Percentiles rank a stretch among this genome's conserved stretches.
These are phyloP conservation scores for Biscogniauxia sp. DNA, from an alignment of 2,329 filamentous ascomycete species.

Conservation along the genomic window DNA sequence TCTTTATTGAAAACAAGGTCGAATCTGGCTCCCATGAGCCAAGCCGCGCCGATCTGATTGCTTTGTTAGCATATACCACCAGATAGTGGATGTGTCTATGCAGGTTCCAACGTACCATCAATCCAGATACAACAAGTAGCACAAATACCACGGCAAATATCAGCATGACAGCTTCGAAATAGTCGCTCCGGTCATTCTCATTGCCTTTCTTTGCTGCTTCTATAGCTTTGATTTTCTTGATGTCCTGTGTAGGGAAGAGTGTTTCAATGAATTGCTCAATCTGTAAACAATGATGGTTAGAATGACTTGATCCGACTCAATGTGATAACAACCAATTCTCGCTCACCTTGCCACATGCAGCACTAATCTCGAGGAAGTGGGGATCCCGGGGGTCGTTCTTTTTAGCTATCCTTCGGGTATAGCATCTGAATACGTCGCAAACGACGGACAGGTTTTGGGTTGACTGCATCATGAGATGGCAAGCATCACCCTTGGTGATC, in stretches of 20 bases:
- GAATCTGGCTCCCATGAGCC: conserved; percentile 77
- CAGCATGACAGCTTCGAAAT: conserved; percentile 65
- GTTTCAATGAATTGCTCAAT: conserved; percentile 95
- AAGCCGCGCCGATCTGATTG: conserved; percentile 70
- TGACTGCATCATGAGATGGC: conserved; percentile 85
- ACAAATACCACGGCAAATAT: conserved; percentile 63
- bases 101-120: conserved; percentile 67
- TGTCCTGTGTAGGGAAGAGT: conserved; percentile 82
- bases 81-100: not conserved
- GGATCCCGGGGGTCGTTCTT: conserved; percentile 95
- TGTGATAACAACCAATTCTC: not conserved
- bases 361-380: conserved; percentile 87
- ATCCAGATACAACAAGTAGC: conserved; percentile 66
- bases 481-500: conserved; percentile 93
- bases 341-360: conserved; percentile 77
- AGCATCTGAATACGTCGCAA: conserved; percentile 77
- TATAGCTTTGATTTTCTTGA: conserved; percentile 52
- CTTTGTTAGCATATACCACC: conserved; percentile 12
- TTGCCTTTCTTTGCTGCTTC: conserved; percentile 39
- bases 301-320: not conserved
- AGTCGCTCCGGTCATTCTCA: conserved; percentile 45
- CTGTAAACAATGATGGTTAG: conserved; percentile 40
- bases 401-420: conserved; percentile 77
- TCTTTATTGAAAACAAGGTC: conserved; percentile 59
- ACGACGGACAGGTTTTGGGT: conserved; percentile 84